These are phyloP conservation scores for Hondaea fermentalgiana DNA, from an alignment of 108 stramenopile species.

Conservation along the genomic window DNA sequence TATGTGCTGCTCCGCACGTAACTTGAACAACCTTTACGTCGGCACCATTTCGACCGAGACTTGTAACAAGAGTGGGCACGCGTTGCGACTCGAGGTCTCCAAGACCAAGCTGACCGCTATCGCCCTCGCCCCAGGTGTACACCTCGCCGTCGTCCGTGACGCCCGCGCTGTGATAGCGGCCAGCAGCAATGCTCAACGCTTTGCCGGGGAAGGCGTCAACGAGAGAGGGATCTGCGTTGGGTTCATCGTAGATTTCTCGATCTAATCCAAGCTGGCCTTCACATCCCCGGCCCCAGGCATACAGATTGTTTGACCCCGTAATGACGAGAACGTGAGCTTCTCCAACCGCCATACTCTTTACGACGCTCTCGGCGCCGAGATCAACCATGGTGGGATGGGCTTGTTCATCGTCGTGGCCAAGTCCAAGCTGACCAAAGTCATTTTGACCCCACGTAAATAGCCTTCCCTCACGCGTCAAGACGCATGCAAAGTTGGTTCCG, in stretches of 20 bases:
- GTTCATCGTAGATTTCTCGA: constrained; percentile 29
- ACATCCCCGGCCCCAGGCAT: constrained; percentile 38
- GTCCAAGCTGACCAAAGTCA: constrained; percentile 8
- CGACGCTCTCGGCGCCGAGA: constrained; percentile 11
- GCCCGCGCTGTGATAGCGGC: constrained; percentile 39
- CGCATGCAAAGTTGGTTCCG: constrained; percentile 41
- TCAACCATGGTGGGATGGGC: neutral
- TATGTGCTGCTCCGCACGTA: neutral
- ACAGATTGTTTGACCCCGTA: constrained; percentile 29
- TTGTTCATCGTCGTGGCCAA: neutral
- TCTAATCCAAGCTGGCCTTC: constrained; percentile 51
- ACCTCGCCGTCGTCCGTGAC: constrained; percentile 38
- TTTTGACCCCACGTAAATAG: constrained; percentile 44
- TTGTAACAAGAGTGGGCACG: constrained; percentile 23
- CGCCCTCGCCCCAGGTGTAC: constrained; percentile 17
- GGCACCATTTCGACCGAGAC: neutral
- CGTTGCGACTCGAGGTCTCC: constrained; percentile 16
- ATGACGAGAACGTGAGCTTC: constrained; percentile 43
- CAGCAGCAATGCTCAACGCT: constrained; percentile 35
- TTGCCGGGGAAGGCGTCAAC: neutral
- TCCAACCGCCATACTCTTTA: constrained; percentile 32
- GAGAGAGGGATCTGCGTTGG: neutral
- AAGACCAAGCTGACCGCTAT: constrained; percentile 46
- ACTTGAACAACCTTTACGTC: neutral
- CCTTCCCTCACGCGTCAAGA: constrained; percentile 28